Evolutionary conservation across 2,329 filamentous ascomycete species (phyloP).

Genomic region (Colletotrichum orbiculare): DNA sequence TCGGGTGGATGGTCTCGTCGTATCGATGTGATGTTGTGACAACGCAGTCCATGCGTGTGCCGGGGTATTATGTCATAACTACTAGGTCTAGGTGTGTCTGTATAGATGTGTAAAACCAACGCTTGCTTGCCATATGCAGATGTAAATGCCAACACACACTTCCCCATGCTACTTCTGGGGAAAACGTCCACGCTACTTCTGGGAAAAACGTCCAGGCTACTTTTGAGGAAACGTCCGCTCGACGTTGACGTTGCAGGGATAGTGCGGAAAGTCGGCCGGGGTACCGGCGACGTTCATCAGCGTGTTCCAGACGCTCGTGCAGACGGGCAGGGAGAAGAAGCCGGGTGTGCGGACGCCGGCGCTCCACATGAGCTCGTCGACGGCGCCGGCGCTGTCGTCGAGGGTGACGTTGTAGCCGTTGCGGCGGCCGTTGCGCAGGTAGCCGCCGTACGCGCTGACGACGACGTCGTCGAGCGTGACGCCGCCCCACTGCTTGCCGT

Average conservation of each 20-base stretch:
- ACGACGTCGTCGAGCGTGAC: constrained; percentile 27
- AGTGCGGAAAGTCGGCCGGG: not conserved
- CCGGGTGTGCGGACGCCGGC: constrained; percentile 11
- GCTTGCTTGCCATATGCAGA: no score
- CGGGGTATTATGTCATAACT: no score
- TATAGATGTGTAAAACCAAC: no score
- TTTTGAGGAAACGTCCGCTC: not conserved
- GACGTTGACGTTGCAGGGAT: constrained; percentile 12
- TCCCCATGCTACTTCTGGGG: not conserved
- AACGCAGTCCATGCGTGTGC: no score
- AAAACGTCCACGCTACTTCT: not conserved
- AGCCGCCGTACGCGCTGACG: constrained; percentile 15
- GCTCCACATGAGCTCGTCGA: constrained; percentile 13
- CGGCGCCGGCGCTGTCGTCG: constrained; percentile 2
- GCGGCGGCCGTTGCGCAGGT: constrained; percentile 8
- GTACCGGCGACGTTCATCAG: constrained; percentile 11
- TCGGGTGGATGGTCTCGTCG: no score
- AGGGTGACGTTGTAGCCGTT: constrained; percentile 21
- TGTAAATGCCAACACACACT: no score
- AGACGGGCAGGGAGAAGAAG: constrained; percentile 19
- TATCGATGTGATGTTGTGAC: no score
- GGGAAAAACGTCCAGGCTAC: not conserved
- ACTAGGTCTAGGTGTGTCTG: no score
- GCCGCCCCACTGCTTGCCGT: constrained; percentile 22
- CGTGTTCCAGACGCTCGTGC: constrained; percentile 25